These are phyloP conservation scores for Trametes maxima DNA, from an alignment of 768 basidiomycete genomes.

Conservation along the genomic window DNA sequence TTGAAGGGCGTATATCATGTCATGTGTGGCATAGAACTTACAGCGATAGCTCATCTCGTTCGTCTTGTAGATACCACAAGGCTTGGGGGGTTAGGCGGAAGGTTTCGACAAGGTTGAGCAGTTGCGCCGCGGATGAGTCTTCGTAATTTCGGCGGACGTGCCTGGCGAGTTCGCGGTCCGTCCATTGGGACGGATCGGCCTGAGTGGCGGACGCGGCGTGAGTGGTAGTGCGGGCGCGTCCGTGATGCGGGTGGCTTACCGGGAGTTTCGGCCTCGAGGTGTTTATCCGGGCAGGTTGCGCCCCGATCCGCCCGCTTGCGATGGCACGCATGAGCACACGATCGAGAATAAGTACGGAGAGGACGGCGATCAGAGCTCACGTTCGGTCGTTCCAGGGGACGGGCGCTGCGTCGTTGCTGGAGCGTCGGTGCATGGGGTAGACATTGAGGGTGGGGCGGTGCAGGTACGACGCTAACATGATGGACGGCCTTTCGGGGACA, in stretches of 20 bases:
- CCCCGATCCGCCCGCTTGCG: neutral
- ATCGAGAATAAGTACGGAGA: neutral
- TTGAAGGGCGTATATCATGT: neutral
- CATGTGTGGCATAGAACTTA: neutral
- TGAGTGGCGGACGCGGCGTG: neutral
- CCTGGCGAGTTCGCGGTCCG: slow-evolving; percentile 1
- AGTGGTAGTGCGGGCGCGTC: neutral
- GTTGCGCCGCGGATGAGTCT: neutral
- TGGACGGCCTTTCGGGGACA: neutral
- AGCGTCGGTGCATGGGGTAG: neutral
- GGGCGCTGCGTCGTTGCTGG: slow-evolving; percentile 1
- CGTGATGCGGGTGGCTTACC: neutral
- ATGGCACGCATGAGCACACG: neutral
- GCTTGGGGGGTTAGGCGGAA: slow-evolving; percentile 4
- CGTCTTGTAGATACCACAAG: slow-evolving; percentile 14
- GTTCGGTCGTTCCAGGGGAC: neutral
- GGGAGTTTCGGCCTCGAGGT: neutral
- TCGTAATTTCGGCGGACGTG: slow-evolving; percentile 5
- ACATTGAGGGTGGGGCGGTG: neutral
- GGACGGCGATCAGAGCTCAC: neutral
- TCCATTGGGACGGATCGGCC: slow-evolving; percentile 13
- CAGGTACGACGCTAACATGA: neutral
- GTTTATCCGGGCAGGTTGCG: neutral
- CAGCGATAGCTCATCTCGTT: neutral
- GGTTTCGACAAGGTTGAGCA: neutral